Base-by-base conservation (phyloP, 768 basidiomycete genomes). In the Lactifluus volemus region DNA sequence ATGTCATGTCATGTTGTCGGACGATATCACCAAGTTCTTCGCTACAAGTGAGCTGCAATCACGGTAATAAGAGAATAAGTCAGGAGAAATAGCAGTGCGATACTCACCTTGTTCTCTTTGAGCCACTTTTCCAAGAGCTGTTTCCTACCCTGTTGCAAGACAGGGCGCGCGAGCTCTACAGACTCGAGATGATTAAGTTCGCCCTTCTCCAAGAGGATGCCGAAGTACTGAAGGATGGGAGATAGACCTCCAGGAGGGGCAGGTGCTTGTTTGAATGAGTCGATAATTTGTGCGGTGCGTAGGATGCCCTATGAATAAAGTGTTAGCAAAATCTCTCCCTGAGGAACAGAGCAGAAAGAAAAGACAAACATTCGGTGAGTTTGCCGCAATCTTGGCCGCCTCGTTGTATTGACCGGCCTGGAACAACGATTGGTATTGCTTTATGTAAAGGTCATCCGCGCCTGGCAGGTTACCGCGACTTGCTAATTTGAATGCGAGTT, bases 11-110 rank as follows among this genome's bases (percentile, higher is more conserved):
- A 72, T 94, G 86, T 19, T 86, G 73, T 38, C 97, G 88, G 55
- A 98, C 96, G 59, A 98, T 89, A 70, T 99, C 96, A 42, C 97
- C 97, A 29, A 99, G 86, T 72, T 99, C 96, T 74, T 99, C 97
- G 67, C 90, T 94, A 77, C 97, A 99, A 58, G 96, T 95, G 55
- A 99, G 85, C 93, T 97, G 67, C 1, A 58, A 21, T 39, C n/a
- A 34, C 34, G 55, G 30, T 41, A 52, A 38, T 49, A 54, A 39
- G 57, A 38, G 21, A 7, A 56, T 4, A 59, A 53, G 29, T 14
- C 15, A 2, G 30, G 30, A 19, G 21, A 36, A 15, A 19, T 66
- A 32, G 50, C n/a, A 29, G 48, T 29, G 15, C 25, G 14, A 65
- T 73, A 9, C 32, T 49, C 49, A 87, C 94, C 85, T 98, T 99